A percentile compares a stretch with the other conserved stretches of the same genome.
Conservation (phyloP, 441 rosid genomes). For the Dalechampia spathulata region DNA sequence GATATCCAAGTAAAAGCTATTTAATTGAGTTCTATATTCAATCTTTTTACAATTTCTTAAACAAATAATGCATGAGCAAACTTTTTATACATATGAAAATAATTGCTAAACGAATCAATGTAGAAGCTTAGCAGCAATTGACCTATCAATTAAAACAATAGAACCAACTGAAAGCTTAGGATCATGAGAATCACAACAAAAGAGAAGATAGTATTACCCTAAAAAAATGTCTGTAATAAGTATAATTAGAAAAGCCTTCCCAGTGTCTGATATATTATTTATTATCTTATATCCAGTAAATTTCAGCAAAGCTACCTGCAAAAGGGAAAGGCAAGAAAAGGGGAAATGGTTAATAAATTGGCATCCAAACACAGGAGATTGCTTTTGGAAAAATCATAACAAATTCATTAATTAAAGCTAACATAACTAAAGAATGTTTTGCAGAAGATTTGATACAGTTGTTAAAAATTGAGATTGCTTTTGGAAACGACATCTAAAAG, state of each 20-base stretch:
- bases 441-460: too few species aligned
- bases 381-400: too few species aligned
- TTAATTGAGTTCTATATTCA: neutral
- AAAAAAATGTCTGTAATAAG: slow-evolving; percentile 68
- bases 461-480: too few species aligned
- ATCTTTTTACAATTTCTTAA: too few species aligned
- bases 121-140: neutral
- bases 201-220: slow-evolving; percentile 50
- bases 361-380: neutral
- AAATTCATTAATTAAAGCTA: too few species aligned
- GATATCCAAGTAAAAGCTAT: neutral
- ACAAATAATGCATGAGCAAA: too few species aligned
- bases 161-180: neutral
- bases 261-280: slow-evolving; percentile 77
- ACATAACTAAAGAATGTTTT: too few species aligned
- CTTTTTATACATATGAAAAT: too few species aligned
- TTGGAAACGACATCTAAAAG: too few species aligned
- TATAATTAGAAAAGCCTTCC: slow-evolving; percentile 86
- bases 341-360: neutral
- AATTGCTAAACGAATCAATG: too few species aligned
- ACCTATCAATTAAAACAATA: neutral
- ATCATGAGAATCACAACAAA: neutral
- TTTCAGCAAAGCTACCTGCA: slow-evolving; percentile 92
- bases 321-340: slow-evolving; percentile 11
- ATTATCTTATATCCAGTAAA: slow-evolving; percentile 85